Evolutionary conservation across 345 rosid genomes (phyloP).

Genomic region (Acer yangbiense): DNA sequence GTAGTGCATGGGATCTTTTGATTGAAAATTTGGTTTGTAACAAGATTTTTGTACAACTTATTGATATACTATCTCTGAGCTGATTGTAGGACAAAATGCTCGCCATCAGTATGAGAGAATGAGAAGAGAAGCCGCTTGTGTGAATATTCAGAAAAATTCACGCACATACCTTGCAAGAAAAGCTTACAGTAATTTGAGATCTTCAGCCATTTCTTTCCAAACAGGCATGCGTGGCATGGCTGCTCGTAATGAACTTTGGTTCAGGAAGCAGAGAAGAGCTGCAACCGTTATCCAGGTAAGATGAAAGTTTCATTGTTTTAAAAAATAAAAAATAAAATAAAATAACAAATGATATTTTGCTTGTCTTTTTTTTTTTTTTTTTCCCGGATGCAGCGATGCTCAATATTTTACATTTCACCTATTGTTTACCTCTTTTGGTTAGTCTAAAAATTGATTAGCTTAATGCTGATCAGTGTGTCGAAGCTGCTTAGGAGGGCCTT

Average conservation of each 20-base stretch:
- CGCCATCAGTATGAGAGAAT: constrained; percentile 51
- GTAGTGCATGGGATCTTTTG: background rate
- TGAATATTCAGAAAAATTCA: constrained; percentile 65
- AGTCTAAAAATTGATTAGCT: constrained; percentile 8
- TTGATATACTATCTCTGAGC: constrained; percentile 18
- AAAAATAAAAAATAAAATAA: constrained; percentile 8
- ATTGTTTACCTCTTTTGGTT: constrained; percentile 1
- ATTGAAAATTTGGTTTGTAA: background rate
- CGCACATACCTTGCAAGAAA: constrained; percentile 65
- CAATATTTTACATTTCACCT: background rate
- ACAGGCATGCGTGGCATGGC: constrained; percentile 75
- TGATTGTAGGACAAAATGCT: constrained; percentile 64
- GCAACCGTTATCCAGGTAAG: constrained; percentile 78
- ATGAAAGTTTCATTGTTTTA: constrained; percentile 18
- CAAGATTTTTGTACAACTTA: background rate
- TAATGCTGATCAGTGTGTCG: background rate
- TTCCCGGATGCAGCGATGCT: no score
- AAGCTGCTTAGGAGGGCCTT: background rate
- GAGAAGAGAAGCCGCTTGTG: constrained; percentile 78
- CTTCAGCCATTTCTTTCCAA: constrained; percentile 70
- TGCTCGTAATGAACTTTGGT: constrained; percentile 63
- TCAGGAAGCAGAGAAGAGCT: constrained; percentile 62
- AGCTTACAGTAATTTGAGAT: constrained; percentile 49
- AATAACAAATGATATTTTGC: background rate
- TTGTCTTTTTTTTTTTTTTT: constrained; percentile 11